phyloP scores from a whole-genome alignment of 2,329 filamentous ascomycete genomes.

The Aciculosporium take region DNA sequence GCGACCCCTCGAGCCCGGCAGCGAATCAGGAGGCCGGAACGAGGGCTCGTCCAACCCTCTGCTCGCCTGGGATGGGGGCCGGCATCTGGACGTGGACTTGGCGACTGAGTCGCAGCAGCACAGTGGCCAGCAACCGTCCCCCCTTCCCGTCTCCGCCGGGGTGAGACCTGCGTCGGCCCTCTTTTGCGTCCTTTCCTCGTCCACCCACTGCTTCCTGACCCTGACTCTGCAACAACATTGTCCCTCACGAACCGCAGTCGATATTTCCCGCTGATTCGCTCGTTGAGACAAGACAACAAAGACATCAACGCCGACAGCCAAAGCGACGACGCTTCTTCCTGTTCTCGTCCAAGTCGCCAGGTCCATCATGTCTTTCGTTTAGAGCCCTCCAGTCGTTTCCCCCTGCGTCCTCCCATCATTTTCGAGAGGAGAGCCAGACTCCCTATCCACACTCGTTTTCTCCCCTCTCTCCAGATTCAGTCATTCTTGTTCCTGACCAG shows the following conservation, averaged over 20 bases:
- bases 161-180: conserved; percentile 9
- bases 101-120: background rate
- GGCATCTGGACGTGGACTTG: background rate
- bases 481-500: background rate
- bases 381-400: conserved; percentile 10
- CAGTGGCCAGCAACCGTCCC: background rate
- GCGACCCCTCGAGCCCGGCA: background rate
- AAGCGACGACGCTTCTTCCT: conserved; percentile 5
- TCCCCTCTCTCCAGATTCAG: conserved; percentile 4
- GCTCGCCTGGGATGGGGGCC: background rate
- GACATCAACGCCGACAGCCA: too few species aligned
- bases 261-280: conserved; percentile 1
- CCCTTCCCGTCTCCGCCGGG: conserved; percentile 6
- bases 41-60: background rate
- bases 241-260: conserved; percentile 7
- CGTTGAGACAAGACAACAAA: conserved; percentile 7
- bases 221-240: conserved; percentile 1
- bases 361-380: conserved; percentile 23
- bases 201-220: background rate
- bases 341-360: conserved; percentile 8
- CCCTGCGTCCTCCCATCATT: conserved; percentile 7
- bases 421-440: conserved; percentile 11
- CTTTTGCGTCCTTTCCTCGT: conserved; percentile 6
- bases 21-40: conserved; percentile 1
- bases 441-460: conserved; percentile 14